These are phyloP conservation scores for Candida pseudoviswanathii DNA, from an alignment of 1,139 yeast species.

Conservation along the genomic window DNA sequence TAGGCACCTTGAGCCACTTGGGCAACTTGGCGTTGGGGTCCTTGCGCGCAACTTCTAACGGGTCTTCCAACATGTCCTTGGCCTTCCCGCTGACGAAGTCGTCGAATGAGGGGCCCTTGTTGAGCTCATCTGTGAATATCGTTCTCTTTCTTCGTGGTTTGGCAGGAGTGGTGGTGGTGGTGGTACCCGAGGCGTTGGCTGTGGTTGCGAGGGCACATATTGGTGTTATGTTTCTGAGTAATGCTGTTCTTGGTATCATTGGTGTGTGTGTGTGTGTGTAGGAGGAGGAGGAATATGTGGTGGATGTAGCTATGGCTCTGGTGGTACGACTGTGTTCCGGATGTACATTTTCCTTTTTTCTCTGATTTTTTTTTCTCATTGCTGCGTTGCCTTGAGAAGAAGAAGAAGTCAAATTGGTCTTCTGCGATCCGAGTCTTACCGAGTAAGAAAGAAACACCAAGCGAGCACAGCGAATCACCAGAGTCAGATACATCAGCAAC, in stretches of 20 bases:
- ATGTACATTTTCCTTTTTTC: not conserved
- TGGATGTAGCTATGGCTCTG: too few relatives aligned
- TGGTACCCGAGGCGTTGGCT: slow-evolving; percentile 5
- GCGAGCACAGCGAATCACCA: not conserved
- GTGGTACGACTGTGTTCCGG: not conserved
- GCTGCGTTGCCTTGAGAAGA: not conserved
- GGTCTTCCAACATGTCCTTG: slow-evolving; percentile 60
- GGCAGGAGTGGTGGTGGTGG: not conserved
- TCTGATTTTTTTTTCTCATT: not conserved
- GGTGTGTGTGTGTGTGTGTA: too few relatives aligned
- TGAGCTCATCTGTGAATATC: slow-evolving; percentile 68
- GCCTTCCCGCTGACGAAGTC: slow-evolving; percentile 87
- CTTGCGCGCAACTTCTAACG: slow-evolving; percentile 65
- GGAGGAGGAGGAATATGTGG: too few relatives aligned
- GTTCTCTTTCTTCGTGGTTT: slow-evolving; percentile 50
- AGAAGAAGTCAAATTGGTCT: not conserved
- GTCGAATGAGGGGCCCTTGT: slow-evolving; percentile 90
- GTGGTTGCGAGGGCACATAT: slow-evolving; percentile 18
- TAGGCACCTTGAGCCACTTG: slow-evolving; percentile 90
- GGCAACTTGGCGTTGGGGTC: slow-evolving; percentile 77
- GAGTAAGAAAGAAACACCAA: not conserved
- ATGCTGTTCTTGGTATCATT: slow-evolving; percentile 2
- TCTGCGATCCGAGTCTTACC: not conserved
- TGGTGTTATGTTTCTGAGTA: not conserved
- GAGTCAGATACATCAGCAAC: not conserved